Evolutionary conservation across 2,329 filamentous ascomycete species (phyloP).

Genomic region (Colletotrichum nymphaeae): DNA sequence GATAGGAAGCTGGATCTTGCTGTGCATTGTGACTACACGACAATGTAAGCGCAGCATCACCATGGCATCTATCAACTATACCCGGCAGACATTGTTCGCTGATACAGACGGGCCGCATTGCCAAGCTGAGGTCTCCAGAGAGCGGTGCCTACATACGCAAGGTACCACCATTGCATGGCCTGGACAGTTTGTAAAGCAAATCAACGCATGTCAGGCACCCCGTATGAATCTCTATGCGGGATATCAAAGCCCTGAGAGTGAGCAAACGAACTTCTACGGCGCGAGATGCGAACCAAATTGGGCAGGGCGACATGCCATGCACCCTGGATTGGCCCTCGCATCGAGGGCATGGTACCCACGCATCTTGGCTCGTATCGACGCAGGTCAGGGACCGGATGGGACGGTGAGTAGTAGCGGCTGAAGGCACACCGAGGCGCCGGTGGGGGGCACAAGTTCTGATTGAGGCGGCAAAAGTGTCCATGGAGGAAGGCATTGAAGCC

Average conservation of each 20-base stretch:
- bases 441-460: conserved; percentile 6
- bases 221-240: neutral
- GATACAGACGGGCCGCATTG: too few relatives aligned
- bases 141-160: neutral
- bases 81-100: neutral
- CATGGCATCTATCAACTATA: neutral
- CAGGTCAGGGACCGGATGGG: conserved; percentile 12
- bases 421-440: conserved; percentile 6
- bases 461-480: conserved; percentile 23
- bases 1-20: neutral
- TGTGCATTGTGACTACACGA: neutral
- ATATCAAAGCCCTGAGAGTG: neutral
- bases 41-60: neutral
- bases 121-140: neutral
- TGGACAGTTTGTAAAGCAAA: neutral
- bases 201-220: neutral
- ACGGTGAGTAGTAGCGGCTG: conserved; percentile 11
- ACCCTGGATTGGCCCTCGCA: neutral
- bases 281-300: neutral
- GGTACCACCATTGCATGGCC: neutral
- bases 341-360: conserved; percentile 1
- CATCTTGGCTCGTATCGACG: conserved; percentile 25
- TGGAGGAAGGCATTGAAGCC: neutral
- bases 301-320: neutral
- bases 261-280: neutral